phyloP scores from a whole-genome alignment of 306 rosid species.

The Cicer bijugum region DNA sequence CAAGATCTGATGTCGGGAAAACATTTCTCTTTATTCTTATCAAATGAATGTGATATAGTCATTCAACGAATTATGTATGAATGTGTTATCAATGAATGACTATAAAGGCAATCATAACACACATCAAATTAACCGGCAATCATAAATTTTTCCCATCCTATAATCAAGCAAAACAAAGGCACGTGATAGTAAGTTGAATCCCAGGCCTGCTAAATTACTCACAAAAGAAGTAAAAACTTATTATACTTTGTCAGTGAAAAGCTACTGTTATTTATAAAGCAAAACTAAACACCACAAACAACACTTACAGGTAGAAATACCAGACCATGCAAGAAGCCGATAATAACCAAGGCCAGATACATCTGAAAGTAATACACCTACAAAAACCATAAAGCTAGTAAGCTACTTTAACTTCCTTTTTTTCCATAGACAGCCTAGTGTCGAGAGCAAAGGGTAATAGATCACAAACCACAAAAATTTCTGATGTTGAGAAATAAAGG shows the following conservation, averaged over 20 bases:
- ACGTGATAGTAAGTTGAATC: constrained; percentile 1
- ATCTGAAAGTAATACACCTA: constrained; percentile 97
- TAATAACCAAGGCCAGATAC: constrained; percentile 91
- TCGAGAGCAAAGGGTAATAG: constrained; percentile 40
- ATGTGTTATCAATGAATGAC: constrained; percentile 30
- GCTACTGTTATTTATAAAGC: constrained; percentile 31
- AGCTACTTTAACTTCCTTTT: constrained; percentile 36
- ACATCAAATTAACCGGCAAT: not conserved
- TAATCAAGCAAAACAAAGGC: constrained; percentile 1
- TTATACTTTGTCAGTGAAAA: not conserved
- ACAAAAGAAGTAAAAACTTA: constrained; percentile 14
- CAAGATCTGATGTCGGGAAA: too few species aligned
- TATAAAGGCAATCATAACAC: not conserved
- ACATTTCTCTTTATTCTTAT: too few species aligned
- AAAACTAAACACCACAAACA: constrained; percentile 22
- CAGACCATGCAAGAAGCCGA: constrained; percentile 96
- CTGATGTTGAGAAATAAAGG: constrained; percentile 88
- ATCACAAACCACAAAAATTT: constrained; percentile 84
- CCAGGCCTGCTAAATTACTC: constrained; percentile 29
- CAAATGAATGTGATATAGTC: too few species aligned
- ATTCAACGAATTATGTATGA: too few species aligned
- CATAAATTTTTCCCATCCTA: constrained; percentile 4
- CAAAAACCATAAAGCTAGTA: constrained; percentile 42
- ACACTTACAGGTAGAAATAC: constrained; percentile 89
- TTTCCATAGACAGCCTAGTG: constrained; percentile 35